Evolutionary conservation across 495 filamentous ascomycete genomes (phyloP).

Genomic region (Aspergillus affinis): DNA sequence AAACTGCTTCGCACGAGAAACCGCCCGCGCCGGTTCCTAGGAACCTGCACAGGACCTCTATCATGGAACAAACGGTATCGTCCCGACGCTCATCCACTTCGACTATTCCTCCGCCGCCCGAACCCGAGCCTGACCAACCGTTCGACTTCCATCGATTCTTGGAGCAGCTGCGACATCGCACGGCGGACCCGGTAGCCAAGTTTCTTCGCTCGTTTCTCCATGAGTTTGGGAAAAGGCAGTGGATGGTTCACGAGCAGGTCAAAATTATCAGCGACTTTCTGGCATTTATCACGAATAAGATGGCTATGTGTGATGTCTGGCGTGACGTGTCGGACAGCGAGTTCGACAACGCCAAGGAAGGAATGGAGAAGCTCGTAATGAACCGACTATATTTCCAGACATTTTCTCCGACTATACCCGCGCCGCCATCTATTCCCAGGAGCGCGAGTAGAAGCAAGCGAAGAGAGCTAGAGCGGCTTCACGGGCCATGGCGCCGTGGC

Average conservation of each 20-base stretch:
- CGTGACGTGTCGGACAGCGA: constrained; percentile 92
- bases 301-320: constrained; percentile 98
- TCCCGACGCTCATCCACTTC: constrained; percentile 50
- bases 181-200: constrained; percentile 92
- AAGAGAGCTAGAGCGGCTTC: constrained; percentile 63
- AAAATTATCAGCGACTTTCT: constrained; percentile 98
- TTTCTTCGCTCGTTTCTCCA: constrained; percentile 91
- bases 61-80: constrained; percentile 40
- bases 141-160: constrained; percentile 99
- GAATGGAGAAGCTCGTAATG: constrained; percentile 99
- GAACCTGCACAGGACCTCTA: constrained; percentile 19
- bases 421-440: constrained; percentile 68
- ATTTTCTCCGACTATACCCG: constrained; percentile 88
- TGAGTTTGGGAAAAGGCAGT: constrained; percentile 97
- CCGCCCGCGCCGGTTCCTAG: constrained; percentile 21
- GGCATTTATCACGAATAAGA: constrained; percentile 97
- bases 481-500: constrained; percentile 81
- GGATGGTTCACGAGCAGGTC: constrained; percentile 99
- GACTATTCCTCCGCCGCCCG: constrained; percentile 70
- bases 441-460: constrained; percentile 64
- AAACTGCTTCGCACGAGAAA: constrained; percentile 21
- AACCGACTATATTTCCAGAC: constrained; percentile 95
- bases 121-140: constrained; percentile 83
- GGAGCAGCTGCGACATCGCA: constrained; percentile 91
- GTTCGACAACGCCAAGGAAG: constrained; percentile 97